Conservation (phyloP, 768 basidiomycete species). For the Tephrocybe sp. region DNA sequence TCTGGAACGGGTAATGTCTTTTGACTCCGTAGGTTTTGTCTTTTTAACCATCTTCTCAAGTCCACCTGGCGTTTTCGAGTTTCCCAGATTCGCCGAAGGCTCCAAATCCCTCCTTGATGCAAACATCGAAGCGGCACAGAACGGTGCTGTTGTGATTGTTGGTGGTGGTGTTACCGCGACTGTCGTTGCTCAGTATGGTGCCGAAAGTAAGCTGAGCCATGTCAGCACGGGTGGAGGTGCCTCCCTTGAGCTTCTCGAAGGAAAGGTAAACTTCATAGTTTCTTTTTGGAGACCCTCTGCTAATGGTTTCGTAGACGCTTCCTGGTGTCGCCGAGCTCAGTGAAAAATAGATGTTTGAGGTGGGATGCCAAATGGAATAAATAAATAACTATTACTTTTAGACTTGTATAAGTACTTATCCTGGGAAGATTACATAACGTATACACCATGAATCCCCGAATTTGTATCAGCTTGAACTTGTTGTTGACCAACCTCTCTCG, state of each 20-base stretch:
- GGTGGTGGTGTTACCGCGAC: constrained; percentile 98
- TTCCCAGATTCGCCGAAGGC: constrained; percentile 85
- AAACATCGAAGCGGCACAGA: constrained; percentile 80
- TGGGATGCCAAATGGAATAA: too few species aligned
- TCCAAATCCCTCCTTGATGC: constrained; percentile 85
- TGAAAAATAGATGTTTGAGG: constrained; percentile 54
- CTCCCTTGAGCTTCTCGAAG: constrained; percentile 93
- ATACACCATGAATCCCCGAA: not conserved
- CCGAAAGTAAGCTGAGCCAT: constrained; percentile 90
- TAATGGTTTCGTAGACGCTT: constrained; percentile 53
- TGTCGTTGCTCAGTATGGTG: constrained; percentile 80
- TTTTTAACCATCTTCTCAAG: constrained; percentile 38
- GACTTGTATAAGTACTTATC: not conserved
- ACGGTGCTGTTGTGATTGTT: constrained; percentile 90
- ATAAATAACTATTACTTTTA: not conserved
- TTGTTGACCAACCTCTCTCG: not conserved
- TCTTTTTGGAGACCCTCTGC: not conserved
- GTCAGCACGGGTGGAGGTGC: constrained; percentile 96
- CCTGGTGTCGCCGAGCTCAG: constrained; percentile 93
- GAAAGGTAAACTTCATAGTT: constrained; percentile 65
- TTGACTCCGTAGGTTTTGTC: not conserved
- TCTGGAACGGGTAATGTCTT: constrained; percentile 84
- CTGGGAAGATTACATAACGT: constrained; percentile 18
- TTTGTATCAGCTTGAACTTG: not conserved
- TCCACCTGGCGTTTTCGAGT: constrained; percentile 97